Conservation (phyloP, 192 early-diverging fungal species). For the Kickxella alabastrina region DNA sequence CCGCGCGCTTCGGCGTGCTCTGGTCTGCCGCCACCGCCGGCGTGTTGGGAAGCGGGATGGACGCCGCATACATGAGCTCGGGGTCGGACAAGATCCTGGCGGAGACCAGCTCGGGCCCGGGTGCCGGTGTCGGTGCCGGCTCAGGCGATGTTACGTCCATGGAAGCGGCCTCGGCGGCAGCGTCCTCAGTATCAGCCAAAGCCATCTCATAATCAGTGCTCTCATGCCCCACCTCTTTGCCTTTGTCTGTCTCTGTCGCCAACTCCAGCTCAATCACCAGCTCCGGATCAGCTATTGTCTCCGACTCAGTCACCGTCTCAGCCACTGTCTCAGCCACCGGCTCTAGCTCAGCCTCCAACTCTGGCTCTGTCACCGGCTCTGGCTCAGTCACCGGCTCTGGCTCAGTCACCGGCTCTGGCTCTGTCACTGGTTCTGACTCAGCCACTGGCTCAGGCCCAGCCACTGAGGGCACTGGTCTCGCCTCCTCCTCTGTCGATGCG, state of each 20-base stretch:
- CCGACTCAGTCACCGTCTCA: too few relatives aligned
- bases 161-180: not conserved
- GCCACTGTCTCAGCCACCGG: too few relatives aligned
- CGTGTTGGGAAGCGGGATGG: slow-evolving; percentile 42
- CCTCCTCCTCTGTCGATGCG: too few relatives aligned
- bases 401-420: not conserved
- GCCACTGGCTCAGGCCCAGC: not conserved
- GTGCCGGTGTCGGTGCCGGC: not conserved
- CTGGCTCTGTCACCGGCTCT: not conserved
- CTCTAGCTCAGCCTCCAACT: not conserved
- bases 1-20: slow-evolving; percentile 8
- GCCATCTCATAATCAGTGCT: not conserved
- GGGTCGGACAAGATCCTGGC: slow-evolving; percentile 43
- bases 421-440: not conserved
- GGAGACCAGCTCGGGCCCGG: slow-evolving; percentile 24
- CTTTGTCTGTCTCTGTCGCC: too few relatives aligned
- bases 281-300: slow-evolving; percentile 6
- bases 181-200: not conserved
- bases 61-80: slow-evolving; percentile 39
- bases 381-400: not conserved
- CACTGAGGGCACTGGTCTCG: too few relatives aligned
- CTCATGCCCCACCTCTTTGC: too few relatives aligned
- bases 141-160: slow-evolving; percentile 1
- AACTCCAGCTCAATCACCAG: slow-evolving; percentile 4
- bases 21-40: slow-evolving; percentile 17